These are phyloP conservation scores for Chiua sp. DNA, from an alignment of 1,284 basidiomycete genomes.

Conservation along the genomic window DNA sequence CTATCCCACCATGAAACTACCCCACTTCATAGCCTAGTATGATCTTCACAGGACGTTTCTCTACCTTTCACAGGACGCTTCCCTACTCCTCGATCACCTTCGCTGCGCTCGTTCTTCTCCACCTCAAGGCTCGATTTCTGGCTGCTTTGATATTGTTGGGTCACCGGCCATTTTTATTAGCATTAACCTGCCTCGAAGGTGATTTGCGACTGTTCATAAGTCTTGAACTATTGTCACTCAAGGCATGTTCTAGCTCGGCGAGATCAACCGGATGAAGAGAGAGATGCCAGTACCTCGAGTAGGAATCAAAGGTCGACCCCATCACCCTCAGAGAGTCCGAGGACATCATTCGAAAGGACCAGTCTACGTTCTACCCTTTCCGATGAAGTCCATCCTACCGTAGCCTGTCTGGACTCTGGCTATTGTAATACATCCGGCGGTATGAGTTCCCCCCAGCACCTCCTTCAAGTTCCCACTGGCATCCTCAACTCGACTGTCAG, in stretches of 20 bases:
- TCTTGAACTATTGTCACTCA: slow-evolving; percentile 95
- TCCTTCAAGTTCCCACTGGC: no score
- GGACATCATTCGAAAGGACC: slow-evolving; percentile 64
- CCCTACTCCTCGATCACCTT: slow-evolving; percentile 84
- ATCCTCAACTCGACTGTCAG: no score
- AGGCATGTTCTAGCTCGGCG: slow-evolving; percentile 86
- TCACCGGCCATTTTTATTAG: slow-evolving; percentile 94
- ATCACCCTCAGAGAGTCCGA: slow-evolving; percentile 71
- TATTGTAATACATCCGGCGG: no score
- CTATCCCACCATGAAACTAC: slow-evolving; percentile 64
- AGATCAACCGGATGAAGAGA: slow-evolving; percentile 96
- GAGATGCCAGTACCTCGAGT: slow-evolving; percentile 93
- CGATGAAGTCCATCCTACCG: no score
- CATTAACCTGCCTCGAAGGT: slow-evolving; percentile 90
- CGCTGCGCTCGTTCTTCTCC: slow-evolving; percentile 83
- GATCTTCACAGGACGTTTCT: no score
- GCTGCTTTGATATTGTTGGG: no score
- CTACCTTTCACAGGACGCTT: slow-evolving; percentile 88
- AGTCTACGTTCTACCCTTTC: no score
- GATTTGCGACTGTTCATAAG: slow-evolving; percentile 97
- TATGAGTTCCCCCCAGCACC: no score
- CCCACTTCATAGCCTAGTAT: slow-evolving; percentile 84
- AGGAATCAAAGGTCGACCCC: slow-evolving; percentile 84
- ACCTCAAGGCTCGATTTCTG: no score
- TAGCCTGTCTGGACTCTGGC: no score